A percentile compares a stretch with the other conserved stretches of the same genome.
phyloP scores from a whole-genome alignment of 2,329 filamentous ascomycete species.

The Iodosphaeria phyllophila region DNA sequence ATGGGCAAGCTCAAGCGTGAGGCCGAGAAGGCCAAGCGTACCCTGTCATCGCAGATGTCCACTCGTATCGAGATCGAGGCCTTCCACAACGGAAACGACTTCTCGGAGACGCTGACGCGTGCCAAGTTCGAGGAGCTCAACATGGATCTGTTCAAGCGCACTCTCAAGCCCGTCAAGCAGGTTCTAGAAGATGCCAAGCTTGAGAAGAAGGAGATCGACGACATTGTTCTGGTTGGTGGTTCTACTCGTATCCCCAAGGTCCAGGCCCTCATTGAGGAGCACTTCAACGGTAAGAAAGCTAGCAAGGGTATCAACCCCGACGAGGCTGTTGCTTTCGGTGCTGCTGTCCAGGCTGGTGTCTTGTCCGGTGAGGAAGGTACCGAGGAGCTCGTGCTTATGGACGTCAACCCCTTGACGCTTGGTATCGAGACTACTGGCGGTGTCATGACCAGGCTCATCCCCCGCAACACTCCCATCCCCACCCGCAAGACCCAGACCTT shows the following conservation, averaged over 20 bases:
- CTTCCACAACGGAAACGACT: conserved; percentile 92
- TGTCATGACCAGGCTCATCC: conserved; percentile 94
- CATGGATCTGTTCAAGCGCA: conserved; percentile 99
- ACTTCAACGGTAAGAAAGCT: conserved; percentile 87
- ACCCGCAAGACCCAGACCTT: conserved; percentile 97
- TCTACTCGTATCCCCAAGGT: conserved; percentile 99
- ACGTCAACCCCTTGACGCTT: conserved; percentile 89
- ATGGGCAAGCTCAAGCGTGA: conserved; percentile 99
- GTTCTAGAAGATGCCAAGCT: conserved; percentile 96
- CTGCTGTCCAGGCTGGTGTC: conserved; percentile 92
- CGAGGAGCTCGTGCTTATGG: conserved; percentile 75
- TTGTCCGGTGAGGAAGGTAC: conserved; percentile 75
- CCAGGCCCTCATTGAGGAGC: conserved; percentile 84
- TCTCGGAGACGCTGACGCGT: conserved; percentile 93
- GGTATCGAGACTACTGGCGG: conserved; percentile 96
- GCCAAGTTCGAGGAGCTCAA: conserved; percentile 99
- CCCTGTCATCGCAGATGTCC: conserved; percentile 84
- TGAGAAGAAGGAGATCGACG: conserved; percentile 86
- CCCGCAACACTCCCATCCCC: conserved; percentile 84
- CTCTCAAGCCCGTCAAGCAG: conserved; percentile 95
- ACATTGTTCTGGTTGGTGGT: conserved; percentile 95
- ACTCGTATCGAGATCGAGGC: conserved; percentile 92
- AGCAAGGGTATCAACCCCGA: conserved; percentile 99
- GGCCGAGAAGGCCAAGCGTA: conserved; percentile 98
- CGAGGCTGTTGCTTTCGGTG: conserved; percentile 95